Evolutionary conservation across 2,329 filamentous ascomycete species (phyloP), one percentile per base, ranked within the genome.

Genomic region (Aspergillus flavus): DNA sequence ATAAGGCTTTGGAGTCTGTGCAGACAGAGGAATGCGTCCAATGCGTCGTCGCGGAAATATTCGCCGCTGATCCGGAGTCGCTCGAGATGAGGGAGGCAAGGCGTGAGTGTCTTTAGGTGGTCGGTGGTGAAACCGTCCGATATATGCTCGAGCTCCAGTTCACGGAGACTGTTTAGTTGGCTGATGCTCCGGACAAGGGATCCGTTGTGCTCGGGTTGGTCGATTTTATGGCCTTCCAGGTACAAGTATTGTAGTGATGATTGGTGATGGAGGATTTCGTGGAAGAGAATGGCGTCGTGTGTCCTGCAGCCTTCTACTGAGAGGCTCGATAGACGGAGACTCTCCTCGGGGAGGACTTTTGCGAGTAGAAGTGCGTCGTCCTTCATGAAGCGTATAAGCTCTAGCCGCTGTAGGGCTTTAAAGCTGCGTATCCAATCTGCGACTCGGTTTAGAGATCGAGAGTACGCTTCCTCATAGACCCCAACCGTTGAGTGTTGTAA

Each of bases 361-460:
- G 70, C 70, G 21, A 78, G 66, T 2, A 79, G 62, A 39, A 61
- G 76, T 5, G 85, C 78, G 1, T 84, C 85, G 41, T 83, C 84
- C n/a, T 21, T 21, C 2, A 82, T 73, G 48, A 90, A 80, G 34
- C 80, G 79, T 43, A 75, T 78, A 55, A 91, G 76, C 19, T 76
- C 79, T 23, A 91, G 77, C 26, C 80, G 79, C 23, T 77, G 76
- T 9, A 91, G 79, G 4, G 75, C 74, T 21, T 77, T 76, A 70
- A 87, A 89, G n/a, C 79, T 78, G 23, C 80, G 76, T 16, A 89
- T 74, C 87, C 87, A 89, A 5, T 78, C 76, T 46, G 84, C 75
- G 30, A 85, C 79, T 62, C 83, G 82, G n/a, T 21, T 21, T 21
- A 21, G n/a, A 21, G n/a, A 21, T 21, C n/a, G n/a, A 21, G n/a